These are phyloP conservation scores for Brachypodium distachyon DNA, from an alignment of 202 grass and related monocot species.

Conservation along the genomic window DNA sequence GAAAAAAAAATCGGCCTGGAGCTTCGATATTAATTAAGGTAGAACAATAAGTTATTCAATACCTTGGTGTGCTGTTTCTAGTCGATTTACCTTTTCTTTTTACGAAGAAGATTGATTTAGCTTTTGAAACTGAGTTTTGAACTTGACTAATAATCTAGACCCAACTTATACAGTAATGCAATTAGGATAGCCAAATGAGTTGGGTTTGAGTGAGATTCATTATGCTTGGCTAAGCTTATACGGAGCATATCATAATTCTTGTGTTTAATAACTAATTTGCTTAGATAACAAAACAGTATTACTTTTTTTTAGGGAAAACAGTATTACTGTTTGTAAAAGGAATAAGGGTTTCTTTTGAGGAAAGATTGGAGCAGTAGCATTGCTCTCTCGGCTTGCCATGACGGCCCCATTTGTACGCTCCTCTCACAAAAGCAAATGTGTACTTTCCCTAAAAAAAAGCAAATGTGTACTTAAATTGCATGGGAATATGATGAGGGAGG, in stretches of 20 bases:
- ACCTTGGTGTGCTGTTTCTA: background rate
- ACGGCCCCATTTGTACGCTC: constrained; percentile 34
- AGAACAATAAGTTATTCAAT: constrained; percentile 51
- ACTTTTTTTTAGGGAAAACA: too few relatives aligned
- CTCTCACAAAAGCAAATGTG: constrained; percentile 15
- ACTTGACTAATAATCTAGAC: too few relatives aligned
- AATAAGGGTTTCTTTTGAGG: constrained; percentile 15
- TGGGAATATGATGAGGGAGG: too few relatives aligned
- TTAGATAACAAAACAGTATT: too few relatives aligned
- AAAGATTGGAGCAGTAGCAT: constrained; percentile 20
- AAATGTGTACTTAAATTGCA: too few relatives aligned
- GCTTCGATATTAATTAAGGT: constrained; percentile 32
- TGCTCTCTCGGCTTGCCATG: constrained; percentile 22
- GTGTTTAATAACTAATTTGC: too few relatives aligned
- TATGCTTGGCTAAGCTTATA: too few relatives aligned
- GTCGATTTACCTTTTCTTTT: background rate
- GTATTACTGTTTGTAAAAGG: background rate
- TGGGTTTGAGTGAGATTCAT: too few relatives aligned
- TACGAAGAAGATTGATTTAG: too few relatives aligned
- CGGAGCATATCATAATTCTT: too few relatives aligned
- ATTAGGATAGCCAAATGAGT: too few relatives aligned
- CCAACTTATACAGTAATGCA: background rate
- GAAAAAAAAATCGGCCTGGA: constrained; percentile 51
- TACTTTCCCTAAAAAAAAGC: too few relatives aligned
- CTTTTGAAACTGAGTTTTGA: background rate